A percentile compares a stretch with the other conserved stretches of the same genome.
Conservation (phyloP, 1,139 yeast species). For the Taphrina communis region DNA sequence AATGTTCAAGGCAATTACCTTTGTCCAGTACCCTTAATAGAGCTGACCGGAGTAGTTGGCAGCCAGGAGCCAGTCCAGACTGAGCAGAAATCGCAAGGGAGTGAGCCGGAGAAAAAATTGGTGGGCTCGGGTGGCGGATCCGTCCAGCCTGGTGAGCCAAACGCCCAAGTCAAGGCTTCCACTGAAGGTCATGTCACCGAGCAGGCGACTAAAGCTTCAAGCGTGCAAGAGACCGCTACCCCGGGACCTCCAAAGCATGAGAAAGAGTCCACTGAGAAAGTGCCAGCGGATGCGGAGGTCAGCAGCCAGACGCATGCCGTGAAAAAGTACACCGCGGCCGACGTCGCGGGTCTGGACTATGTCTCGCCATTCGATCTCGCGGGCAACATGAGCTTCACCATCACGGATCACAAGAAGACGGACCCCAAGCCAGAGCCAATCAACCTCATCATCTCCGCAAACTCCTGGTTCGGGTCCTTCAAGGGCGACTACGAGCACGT, state of each 20-base stretch:
- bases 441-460: conserved; percentile 20
- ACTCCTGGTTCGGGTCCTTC: conserved; percentile 15
- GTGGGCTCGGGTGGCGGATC: not conserved
- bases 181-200: not conserved
- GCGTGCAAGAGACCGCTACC: too few relatives aligned
- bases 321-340: not conserved
- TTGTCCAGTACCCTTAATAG: not conserved
- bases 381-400: conserved; percentile 22
- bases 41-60: not conserved
- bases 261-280: not conserved
- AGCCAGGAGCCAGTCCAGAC: not conserved
- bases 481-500: conserved; percentile 1
- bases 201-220: too few relatives aligned
- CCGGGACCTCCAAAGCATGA: too few relatives aligned
- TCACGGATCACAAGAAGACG: not conserved
- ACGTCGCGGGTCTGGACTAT: not conserved
- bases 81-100: not conserved
- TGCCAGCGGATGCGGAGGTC: not conserved
- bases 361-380: conserved; percentile 20
- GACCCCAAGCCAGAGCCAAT: conserved; percentile 25
- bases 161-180: not conserved
- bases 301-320: not conserved
- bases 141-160: not conserved
- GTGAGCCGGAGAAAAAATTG: not conserved
- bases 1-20: not conserved